Conservation (phyloP, 202 grass and related monocot genomes). For the Setaria viridis region DNA sequence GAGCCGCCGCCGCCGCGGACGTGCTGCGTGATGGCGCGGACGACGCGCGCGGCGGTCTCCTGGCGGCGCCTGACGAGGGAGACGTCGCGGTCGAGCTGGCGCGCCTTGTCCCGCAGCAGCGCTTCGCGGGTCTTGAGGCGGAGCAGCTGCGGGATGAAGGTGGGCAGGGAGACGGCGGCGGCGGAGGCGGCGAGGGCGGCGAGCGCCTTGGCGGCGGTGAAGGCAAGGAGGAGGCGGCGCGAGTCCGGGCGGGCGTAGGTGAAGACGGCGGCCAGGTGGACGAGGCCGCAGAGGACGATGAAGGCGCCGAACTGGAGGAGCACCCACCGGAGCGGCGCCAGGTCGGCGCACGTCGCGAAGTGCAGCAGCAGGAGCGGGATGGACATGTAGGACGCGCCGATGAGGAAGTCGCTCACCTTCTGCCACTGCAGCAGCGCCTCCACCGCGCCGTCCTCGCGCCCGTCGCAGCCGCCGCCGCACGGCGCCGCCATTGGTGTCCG, state of each 20-base stretch:
- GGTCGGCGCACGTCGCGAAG: conserved; percentile 57
- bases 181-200: conserved; percentile 55
- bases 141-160: conserved; percentile 67
- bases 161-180: conserved; percentile 57
- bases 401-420: conserved; percentile 68
- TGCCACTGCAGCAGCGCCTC: conserved; percentile 66
- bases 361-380: conserved; percentile 68
- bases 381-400: conserved; percentile 67
- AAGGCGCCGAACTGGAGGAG: conserved; percentile 69
- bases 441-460: conserved; percentile 45
- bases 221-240: conserved; percentile 40
- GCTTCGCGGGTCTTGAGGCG: conserved; percentile 68
- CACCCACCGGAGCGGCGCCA: conserved; percentile 58
- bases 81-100: conserved; percentile 61
- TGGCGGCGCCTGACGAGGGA: conserved; percentile 51
- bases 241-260: conserved; percentile 46
- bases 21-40: conserved; percentile 51
- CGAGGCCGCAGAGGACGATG: conserved; percentile 62
- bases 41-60: conserved; percentile 56
- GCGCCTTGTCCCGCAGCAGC: conserved; percentile 62
- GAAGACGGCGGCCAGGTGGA: conserved; percentile 56
- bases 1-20: neutral
- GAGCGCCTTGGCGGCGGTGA: conserved; percentile 65
- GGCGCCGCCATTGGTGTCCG: conserved; percentile 11
- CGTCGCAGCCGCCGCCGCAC: conserved; percentile 41